Evolutionary conservation across 2,329 filamentous ascomycete species (phyloP).

Genomic region (Aspergillus costaricaensis): DNA sequence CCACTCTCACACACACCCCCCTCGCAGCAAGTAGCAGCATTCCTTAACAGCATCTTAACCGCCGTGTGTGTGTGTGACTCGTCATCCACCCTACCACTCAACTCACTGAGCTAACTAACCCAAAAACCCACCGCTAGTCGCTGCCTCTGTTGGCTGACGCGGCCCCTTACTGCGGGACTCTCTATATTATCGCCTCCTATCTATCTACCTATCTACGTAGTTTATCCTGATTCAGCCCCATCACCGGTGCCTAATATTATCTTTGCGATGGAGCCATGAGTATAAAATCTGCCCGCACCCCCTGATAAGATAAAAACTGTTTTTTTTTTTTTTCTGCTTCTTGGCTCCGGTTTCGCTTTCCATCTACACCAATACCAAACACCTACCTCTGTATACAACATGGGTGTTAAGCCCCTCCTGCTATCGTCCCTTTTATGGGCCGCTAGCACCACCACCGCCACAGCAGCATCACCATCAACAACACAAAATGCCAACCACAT

Average conservation of each 20-base stretch:
- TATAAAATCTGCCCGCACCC: too few relatives aligned
- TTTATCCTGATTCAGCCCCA: background rate
- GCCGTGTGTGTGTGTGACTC: background rate
- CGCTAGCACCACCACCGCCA: background rate
- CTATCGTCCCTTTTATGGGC: background rate
- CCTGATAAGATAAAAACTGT: too few relatives aligned
- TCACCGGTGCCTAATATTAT: background rate
- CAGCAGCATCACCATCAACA: background rate
- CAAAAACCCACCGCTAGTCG: background rate
- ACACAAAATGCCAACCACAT: constrained; percentile 61
- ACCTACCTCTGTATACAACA: background rate
- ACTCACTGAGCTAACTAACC: too few relatives aligned
- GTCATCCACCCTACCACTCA: too few relatives aligned
- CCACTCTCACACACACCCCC: background rate
- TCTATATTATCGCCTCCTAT: too few relatives aligned
- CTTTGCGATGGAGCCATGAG: too few relatives aligned
- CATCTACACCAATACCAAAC: background rate
- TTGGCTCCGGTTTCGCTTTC: background rate
- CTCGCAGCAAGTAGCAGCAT: background rate
- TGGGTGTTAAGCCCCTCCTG: background rate
- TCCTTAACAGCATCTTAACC: background rate
- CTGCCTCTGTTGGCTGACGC: background rate
- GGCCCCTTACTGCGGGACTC: background rate
- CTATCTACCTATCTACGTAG: too few relatives aligned
- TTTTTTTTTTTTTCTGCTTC: too few relatives aligned